Conservation (phyloP, 2,329 filamentous ascomycete species). For the Fusarium verticillioides region DNA sequence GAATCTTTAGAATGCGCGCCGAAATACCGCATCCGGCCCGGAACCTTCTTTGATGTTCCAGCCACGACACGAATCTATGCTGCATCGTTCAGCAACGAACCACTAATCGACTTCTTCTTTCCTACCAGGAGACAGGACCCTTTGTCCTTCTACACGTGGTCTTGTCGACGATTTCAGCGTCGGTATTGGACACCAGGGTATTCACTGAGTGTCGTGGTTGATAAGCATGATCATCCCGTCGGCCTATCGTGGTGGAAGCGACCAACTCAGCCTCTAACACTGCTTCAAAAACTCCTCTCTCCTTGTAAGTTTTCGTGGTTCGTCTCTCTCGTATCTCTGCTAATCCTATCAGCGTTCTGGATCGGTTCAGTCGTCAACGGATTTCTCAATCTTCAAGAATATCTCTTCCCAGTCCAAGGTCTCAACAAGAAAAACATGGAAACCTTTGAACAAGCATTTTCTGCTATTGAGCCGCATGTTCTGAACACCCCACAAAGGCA, state of each 20-base stretch:
- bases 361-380: neutral
- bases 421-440: neutral
- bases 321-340: fast-evolving
- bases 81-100: neutral
- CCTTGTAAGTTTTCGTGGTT: neutral
- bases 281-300: neutral
- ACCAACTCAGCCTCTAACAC: neutral
- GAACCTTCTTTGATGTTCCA: conserved; percentile 1
- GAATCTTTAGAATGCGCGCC: neutral
- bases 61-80: conserved; percentile 2
- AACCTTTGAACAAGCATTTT: neutral
- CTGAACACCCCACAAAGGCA: neutral
- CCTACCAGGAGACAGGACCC: neutral
- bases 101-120: conserved; percentile 6
- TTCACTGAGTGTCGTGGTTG: neutral
- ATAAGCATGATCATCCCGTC: conserved; percentile 1
- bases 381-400: neutral
- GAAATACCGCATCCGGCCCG: conserved; percentile 10
- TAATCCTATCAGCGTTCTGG: neutral
- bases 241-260: conserved; percentile 11
- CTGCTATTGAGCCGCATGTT: neutral
- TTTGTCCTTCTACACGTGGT: neutral
- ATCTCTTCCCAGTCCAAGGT: neutral
- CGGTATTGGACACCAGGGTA: conserved; percentile 11
- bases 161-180: neutral